These are phyloP conservation scores for Torulaspora microellipsoides DNA, from an alignment of 805 yeast genomes.

Conservation along the genomic window DNA sequence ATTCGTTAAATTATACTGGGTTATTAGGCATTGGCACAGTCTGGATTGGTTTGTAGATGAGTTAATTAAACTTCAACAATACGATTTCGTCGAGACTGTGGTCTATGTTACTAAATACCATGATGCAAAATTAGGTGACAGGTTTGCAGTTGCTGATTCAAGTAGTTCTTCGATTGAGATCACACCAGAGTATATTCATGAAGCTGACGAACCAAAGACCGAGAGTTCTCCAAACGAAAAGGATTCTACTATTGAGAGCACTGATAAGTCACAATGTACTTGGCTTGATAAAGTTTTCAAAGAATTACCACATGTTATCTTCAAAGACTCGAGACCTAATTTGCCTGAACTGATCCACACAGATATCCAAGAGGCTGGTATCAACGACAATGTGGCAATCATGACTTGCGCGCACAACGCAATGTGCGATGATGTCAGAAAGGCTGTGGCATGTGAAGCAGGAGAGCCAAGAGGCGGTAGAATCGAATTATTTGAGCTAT, in stretches of 20 bases:
- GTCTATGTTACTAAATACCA: conserved; percentile 56
- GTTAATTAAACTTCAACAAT: conserved; percentile 25
- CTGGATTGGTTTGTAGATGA: conserved; percentile 47
- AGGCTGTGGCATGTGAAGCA: conserved; percentile 36
- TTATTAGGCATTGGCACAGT: conserved; percentile 48
- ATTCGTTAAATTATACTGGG: conserved; percentile 55
- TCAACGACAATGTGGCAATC: conserved; percentile 42
- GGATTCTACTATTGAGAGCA: conserved; percentile 2
- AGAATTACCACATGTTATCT: conserved; percentile 36
- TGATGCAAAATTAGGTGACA: conserved; percentile 15
- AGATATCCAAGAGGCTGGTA: conserved; percentile 38
- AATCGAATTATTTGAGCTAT: conserved; percentile 53
- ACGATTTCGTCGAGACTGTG: conserved; percentile 18
- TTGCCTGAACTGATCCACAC: conserved; percentile 36
- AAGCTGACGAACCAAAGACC: conserved; percentile 4
- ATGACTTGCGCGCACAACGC: conserved; percentile 53
- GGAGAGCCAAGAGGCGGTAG: conserved; percentile 35
- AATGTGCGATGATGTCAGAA: conserved; percentile 51
- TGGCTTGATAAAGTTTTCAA: conserved; percentile 5
- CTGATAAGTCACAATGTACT: neutral
- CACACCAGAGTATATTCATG: neutral
- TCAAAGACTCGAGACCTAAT: conserved; percentile 45
- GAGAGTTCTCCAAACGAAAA: conserved; percentile 4
- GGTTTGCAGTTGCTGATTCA: conserved; percentile 5
- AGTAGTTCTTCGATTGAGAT: conserved; percentile 2